phyloP scores from a whole-genome alignment of 768 basidiomycete genomes.

The Phlebiopsis flavidoalba region DNA sequence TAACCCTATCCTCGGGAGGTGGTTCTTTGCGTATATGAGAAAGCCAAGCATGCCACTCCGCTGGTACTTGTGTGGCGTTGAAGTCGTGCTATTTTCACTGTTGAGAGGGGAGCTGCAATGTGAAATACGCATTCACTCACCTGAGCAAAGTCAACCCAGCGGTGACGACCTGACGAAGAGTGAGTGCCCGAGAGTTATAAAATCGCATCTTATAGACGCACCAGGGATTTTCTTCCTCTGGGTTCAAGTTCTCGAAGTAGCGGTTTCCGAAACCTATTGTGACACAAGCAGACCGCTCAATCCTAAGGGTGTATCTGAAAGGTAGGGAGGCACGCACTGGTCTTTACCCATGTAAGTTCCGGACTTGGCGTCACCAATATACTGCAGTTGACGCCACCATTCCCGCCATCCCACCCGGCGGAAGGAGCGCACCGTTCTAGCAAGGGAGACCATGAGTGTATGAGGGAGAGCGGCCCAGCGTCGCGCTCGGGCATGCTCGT shows the following conservation, averaged over 20 bases:
- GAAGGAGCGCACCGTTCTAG: slow-evolving; percentile 71
- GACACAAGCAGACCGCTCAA: neutral
- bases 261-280: slow-evolving; percentile 84
- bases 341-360: slow-evolving; percentile 74
- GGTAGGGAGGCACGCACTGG: slow-evolving; percentile 54
- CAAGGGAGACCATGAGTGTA: slow-evolving; percentile 60
- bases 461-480: neutral
- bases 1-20: slow-evolving; percentile 67
- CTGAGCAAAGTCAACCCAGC: slow-evolving; percentile 95
- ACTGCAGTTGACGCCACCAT: slow-evolving; percentile 91
- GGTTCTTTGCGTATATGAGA: slow-evolving; percentile 82
- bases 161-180: slow-evolving; percentile 67
- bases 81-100: slow-evolving; percentile 55
- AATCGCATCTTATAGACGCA: slow-evolving; percentile 25
- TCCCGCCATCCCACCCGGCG: slow-evolving; percentile 72
- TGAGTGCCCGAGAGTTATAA: neutral
- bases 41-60: slow-evolving; percentile 98
- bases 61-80: slow-evolving; percentile 90
- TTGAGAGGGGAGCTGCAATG: too few species aligned
- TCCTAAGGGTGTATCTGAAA: neutral
- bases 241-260: slow-evolving; percentile 90
- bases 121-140: slow-evolving; percentile 33
- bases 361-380: slow-evolving; percentile 91
- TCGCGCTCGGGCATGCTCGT: slow-evolving; percentile 5
- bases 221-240: slow-evolving; percentile 86